phyloP scores from a whole-genome alignment of 371 early-diverging fungal species.

The Fennellomyces sp. region DNA sequence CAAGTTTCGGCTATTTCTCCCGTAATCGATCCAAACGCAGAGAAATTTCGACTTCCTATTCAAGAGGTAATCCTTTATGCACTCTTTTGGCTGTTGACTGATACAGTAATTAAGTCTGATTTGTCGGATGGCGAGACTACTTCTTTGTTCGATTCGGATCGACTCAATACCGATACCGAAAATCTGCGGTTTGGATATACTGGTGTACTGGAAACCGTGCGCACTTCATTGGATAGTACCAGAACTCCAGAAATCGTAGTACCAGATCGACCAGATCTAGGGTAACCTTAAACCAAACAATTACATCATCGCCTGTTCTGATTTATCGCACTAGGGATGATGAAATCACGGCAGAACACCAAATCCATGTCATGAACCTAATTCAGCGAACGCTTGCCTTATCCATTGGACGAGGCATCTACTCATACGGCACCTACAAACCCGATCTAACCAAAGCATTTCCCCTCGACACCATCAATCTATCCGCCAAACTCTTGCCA shows the following conservation, averaged over 20 bases:
- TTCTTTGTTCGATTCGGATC: constrained; percentile 16
- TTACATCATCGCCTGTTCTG: no score
- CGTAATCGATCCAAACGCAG: background rate
- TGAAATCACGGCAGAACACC: constrained; percentile 54
- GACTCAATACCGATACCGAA: constrained; percentile 28
- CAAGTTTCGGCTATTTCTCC: constrained; percentile 23
- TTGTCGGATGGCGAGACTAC: no score
- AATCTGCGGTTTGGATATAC: constrained; percentile 66
- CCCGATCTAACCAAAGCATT: constrained; percentile 57
- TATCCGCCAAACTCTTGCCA: constrained; percentile 69
- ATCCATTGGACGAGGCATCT: constrained; percentile 69
- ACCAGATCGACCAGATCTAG: constrained; percentile 32
- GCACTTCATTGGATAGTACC: constrained; percentile 56
- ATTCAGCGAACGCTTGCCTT: constrained; percentile 68
- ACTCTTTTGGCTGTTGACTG: no score
- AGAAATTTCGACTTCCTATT: constrained; percentile 5
- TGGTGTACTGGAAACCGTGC: constrained; percentile 65
- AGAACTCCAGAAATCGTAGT: constrained; percentile 42
- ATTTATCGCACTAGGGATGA: constrained; percentile 48
- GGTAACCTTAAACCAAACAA: no score
- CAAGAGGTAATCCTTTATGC: background rate
- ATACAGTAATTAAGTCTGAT: background rate
- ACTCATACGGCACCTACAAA: constrained; percentile 65
- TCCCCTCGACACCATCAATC: constrained; percentile 57
- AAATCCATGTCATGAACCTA: constrained; percentile 48